Evolutionary conservation across 2,329 filamentous ascomycete genomes (phyloP).

Genomic region (Fusarium bactridioides): DNA sequence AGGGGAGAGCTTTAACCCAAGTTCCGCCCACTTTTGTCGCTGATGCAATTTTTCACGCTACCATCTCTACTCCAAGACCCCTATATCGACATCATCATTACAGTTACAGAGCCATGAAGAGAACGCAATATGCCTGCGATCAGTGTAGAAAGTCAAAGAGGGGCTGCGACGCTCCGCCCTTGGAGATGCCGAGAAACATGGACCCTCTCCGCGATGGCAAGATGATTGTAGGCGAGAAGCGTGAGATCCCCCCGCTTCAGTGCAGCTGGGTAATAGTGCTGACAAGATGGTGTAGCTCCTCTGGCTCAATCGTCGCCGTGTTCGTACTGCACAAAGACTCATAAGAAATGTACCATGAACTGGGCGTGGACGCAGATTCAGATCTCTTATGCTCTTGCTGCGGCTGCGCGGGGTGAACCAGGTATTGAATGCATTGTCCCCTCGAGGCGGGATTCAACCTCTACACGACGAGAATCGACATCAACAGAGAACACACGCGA

Average conservation of each 20-base stretch:
- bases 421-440: slow-evolving; percentile 12
- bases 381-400: slow-evolving; percentile 5
- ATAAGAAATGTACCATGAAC: slow-evolving; percentile 42
- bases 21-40: background rate
- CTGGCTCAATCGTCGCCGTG: slow-evolving; percentile 27
- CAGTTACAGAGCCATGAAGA: slow-evolving; percentile 1
- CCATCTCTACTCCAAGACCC: background rate
- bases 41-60: background rate
- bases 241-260: background rate
- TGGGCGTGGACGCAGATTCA: slow-evolving; percentile 35
- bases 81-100: background rate
- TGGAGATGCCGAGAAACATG: slow-evolving; percentile 2
- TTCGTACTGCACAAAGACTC: slow-evolving; percentile 43
- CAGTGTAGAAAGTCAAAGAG: slow-evolving; percentile 20
- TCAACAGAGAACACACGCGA: background rate
- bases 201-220: slow-evolving; percentile 2
- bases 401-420: slow-evolving; percentile 1
- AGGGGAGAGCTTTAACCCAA: background rate
- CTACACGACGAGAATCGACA: background rate
- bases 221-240: slow-evolving; percentile 22
- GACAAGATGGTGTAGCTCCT: background rate
- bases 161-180: slow-evolving; percentile 13
- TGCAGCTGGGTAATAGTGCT: background rate
- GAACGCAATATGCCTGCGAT: slow-evolving; percentile 21
- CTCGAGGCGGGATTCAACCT: background rate